A percentile compares a stretch with the other conserved stretches of the same genome.
Evolutionary conservation across 805 yeast genomes (phyloP).

Genomic region (Zygosaccharomyces kombuchaensis): DNA sequence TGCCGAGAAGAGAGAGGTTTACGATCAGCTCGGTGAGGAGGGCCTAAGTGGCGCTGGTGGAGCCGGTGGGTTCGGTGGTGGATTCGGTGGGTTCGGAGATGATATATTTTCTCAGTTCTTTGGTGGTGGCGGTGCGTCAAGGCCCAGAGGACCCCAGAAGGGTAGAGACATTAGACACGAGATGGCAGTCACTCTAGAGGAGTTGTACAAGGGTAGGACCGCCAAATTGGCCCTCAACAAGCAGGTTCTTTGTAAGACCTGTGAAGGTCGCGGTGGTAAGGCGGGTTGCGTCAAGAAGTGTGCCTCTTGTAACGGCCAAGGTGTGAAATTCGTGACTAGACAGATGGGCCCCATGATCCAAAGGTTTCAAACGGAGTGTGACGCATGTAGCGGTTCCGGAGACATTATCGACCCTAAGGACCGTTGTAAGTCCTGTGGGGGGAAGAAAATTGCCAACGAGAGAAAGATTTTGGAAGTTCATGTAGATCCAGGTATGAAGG

Average conservation of each 20-base stretch:
- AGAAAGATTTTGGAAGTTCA: slow-evolving; percentile 92
- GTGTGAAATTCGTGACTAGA: slow-evolving; percentile 86
- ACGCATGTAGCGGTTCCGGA: slow-evolving; percentile 88
- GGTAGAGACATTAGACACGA: slow-evolving; percentile 92
- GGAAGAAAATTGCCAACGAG: slow-evolving; percentile 82
- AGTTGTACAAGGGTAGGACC: slow-evolving; percentile 88
- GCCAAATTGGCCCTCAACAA: slow-evolving; percentile 92
- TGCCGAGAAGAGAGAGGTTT: slow-evolving; percentile 78
- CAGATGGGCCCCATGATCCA: slow-evolving; percentile 99
- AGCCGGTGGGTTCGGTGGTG: slow-evolving; percentile 60
- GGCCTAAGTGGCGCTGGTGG: slow-evolving; percentile 81
- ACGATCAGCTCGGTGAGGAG: slow-evolving; percentile 89
- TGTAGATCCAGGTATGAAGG: slow-evolving; percentile 94
- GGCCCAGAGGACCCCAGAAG: slow-evolving; percentile 77
- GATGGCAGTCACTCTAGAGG: slow-evolving; percentile 82
- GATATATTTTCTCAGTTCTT: slow-evolving; percentile 64
- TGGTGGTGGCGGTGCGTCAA: slow-evolving; percentile 64
- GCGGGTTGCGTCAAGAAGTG: slow-evolving; percentile 86
- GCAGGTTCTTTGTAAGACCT: slow-evolving; percentile 79
- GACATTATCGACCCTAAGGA: slow-evolving; percentile 82
- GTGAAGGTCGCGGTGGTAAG: slow-evolving; percentile 97
- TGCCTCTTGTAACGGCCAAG: slow-evolving; percentile 83
- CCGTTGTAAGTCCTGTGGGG: slow-evolving; percentile 81
- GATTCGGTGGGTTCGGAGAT: slow-evolving; percentile 35
- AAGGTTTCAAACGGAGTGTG: slow-evolving; percentile 94